phyloP scores from a whole-genome alignment of 2,329 filamentous ascomycete species.

The Penicillium brasilianum region DNA sequence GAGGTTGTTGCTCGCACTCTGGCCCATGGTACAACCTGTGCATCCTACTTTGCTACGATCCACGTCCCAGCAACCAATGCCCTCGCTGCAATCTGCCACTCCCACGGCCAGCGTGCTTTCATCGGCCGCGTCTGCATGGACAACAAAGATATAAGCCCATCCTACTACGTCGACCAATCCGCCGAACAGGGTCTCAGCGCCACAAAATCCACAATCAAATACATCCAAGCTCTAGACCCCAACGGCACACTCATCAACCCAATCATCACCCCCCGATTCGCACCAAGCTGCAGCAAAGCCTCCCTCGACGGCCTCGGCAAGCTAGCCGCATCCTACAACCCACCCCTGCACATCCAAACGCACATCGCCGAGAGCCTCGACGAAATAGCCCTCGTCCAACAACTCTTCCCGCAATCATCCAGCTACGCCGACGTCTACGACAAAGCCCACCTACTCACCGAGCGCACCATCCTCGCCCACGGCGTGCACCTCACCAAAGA shows the following conservation, averaged over 20 bases:
- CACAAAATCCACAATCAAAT: constrained; percentile 65
- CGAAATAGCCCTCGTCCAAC: constrained; percentile 73
- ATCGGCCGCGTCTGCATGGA: constrained; percentile 96
- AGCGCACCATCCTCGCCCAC: constrained; percentile 81
- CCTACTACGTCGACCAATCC: constrained; percentile 79
- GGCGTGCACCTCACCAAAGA: constrained; percentile 73
- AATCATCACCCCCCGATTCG: constrained; percentile 75
- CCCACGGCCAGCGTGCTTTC: constrained; percentile 82
- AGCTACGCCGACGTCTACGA: constrained; percentile 85
- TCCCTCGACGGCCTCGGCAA: constrained; percentile 67
- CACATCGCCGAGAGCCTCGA: constrained; percentile 82
- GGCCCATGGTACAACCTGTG: constrained; percentile 88
- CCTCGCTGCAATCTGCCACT: constrained; percentile 80
- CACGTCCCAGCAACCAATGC: constrained; percentile 86
- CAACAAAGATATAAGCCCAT: constrained; percentile 65
- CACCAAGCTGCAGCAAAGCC: constrained; percentile 57
- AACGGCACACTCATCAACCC: constrained; percentile 67
- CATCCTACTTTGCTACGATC: constrained; percentile 89
- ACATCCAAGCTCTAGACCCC: constrained; percentile 72
- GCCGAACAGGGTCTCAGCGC: constrained; percentile 61
- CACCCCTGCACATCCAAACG: constrained; percentile 74
- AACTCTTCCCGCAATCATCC: constrained; percentile 67
- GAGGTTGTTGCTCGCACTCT: constrained; percentile 80
- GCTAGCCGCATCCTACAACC: constrained; percentile 64
- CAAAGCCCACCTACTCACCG: constrained; percentile 67